A percentile compares a stretch with the other conserved stretches of the same genome.
phyloP scores from a whole-genome alignment of 805 yeast species.

The Sporopachydermia quercuum region DNA sequence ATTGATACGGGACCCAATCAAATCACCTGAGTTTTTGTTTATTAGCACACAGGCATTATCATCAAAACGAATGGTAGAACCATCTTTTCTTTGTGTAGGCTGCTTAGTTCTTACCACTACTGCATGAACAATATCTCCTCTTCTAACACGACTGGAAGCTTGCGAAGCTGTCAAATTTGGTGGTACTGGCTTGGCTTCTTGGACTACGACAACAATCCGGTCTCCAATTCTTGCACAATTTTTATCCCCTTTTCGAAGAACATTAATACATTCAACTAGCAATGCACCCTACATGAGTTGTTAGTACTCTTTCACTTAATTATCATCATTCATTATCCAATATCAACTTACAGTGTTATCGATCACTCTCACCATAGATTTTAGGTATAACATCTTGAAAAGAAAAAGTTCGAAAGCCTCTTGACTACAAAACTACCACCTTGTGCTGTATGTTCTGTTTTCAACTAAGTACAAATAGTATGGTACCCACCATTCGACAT shows the following conservation, averaged over 20 bases:
- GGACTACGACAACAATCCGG: constrained; percentile 85
- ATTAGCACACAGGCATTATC: constrained; percentile 95
- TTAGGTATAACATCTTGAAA: constrained; percentile 71
- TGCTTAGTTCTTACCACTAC: constrained; percentile 89
- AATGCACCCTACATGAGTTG: constrained; percentile 49
- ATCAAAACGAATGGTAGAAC: constrained; percentile 74
- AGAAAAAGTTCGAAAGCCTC: too few relatives aligned
- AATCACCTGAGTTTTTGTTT: constrained; percentile 79
- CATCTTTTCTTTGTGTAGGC: constrained; percentile 66
- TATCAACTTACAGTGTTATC: constrained; percentile 53
- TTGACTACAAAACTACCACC: too few relatives aligned
- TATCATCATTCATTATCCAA: background rate
- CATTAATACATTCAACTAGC: constrained; percentile 90
- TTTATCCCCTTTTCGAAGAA: constrained; percentile 74
- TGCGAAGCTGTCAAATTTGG: constrained; percentile 60
- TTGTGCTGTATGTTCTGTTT: too few relatives aligned
- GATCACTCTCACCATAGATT: constrained; percentile 75
- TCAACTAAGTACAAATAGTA: too few relatives aligned
- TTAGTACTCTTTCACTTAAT: background rate
- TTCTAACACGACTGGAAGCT: constrained; percentile 68
- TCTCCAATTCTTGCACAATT: constrained; percentile 82
- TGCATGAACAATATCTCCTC: constrained; percentile 93
- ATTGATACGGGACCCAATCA: constrained; percentile 84
- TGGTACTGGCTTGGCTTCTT: constrained; percentile 70
- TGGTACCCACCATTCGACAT: too few relatives aligned